Base-by-base conservation (phyloP, 208 protist species). In the Trypanosoma lewisi region DNA sequence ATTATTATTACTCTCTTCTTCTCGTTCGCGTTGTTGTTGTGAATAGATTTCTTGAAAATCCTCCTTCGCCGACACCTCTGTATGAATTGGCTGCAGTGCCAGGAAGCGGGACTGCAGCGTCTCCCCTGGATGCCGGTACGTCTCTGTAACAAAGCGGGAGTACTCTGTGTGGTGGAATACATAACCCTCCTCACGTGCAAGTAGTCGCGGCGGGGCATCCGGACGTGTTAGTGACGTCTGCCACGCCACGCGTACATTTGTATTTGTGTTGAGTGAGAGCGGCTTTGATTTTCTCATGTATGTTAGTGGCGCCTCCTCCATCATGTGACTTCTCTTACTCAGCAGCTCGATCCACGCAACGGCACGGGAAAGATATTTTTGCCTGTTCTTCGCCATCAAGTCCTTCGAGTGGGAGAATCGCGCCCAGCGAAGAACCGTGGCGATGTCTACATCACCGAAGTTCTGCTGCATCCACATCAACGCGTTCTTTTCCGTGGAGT, bases 251-350 rank as follows among this genome's bases (percentile, higher is more conserved):
- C 89, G 89, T 11, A 95, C 80, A 63, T 87, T 87, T 16, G 70
- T 39, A 68, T 88, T 93, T n/a, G 83, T 82, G 17, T 65, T 57
- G 6, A 72, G 42, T 42, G 79, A 23, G 5, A 85, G 76, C 3
- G 86, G 80, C 31, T 75, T 73, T 0, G 85, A 93, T 68, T 95
- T 95, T 39, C 78, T 77, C 57, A 95, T 75, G 66, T 95, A 95
- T 21, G 86, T 79, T 33, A 95, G 75, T 37, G 89, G 89, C 14
- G 57, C 78, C 54, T 91, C 86, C 51, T 89, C 86, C 34, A 82
- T 74, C 3, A 14, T 39, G 31, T 77, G 77, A 37, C 84, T 77
- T 0, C 51, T 59, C 16, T 56, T 53, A 66, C 83, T 91, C 9
- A 95, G 80, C 48, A 87, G 70, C 61, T 88, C 79, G 45, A 95